Conservation (phyloP, 768 basidiomycete genomes). For the Termitomyces sp. region DNA sequence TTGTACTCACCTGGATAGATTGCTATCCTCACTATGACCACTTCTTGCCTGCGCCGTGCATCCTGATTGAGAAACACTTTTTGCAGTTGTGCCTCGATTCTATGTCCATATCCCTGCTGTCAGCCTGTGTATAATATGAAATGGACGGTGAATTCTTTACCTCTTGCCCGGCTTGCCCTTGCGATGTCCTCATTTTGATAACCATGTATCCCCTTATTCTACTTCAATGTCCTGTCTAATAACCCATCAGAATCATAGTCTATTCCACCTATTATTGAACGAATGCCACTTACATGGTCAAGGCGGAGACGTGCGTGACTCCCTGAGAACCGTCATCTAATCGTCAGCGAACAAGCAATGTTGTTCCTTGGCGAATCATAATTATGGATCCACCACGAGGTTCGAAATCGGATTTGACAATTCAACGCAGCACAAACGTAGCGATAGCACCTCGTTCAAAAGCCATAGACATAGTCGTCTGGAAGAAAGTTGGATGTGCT, state of each 20-base stretch:
- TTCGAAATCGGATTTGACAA: too few species aligned
- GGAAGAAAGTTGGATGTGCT: background rate
- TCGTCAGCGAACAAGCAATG: background rate
- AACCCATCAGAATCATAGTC: background rate
- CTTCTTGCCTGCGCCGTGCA: background rate
- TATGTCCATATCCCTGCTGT: background rate
- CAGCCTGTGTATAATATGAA: background rate
- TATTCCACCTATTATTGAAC: background rate
- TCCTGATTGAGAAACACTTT: background rate
- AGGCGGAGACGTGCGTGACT: background rate
- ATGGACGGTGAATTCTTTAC: background rate
- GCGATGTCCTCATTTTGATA: background rate
- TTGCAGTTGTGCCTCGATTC: background rate
- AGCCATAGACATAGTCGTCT: background rate
- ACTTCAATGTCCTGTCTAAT: background rate
- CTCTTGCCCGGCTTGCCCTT: background rate
- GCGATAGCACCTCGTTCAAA: background rate
- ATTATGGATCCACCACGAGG: background rate
- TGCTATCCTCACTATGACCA: background rate
- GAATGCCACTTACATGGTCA: background rate
- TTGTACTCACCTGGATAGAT: slow-evolving; percentile 3
- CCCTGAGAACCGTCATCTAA: background rate
- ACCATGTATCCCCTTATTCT: background rate
- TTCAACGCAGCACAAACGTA: background rate
- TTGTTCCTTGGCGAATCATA: background rate